phyloP scores from a whole-genome alignment of 2,329 filamentous ascomycete genomes.

The Xylariales sp. region DNA sequence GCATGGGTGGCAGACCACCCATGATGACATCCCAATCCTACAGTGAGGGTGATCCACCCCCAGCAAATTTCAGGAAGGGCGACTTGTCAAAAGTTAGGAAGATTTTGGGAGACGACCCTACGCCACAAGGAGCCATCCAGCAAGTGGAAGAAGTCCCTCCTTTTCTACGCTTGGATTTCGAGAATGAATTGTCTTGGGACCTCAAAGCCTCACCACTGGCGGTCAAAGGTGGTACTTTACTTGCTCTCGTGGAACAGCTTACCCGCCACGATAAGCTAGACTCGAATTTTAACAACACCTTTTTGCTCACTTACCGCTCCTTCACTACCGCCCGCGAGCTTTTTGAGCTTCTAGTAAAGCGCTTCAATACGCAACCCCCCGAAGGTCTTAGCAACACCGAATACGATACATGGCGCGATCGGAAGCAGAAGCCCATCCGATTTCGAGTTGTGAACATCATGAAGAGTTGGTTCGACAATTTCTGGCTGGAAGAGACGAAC shows the following conservation, averaged over 20 bases:
- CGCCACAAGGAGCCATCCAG: constrained; percentile 38
- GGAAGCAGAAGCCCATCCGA: constrained; percentile 92
- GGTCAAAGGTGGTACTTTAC: constrained; percentile 83
- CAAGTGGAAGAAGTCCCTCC: constrained; percentile 74
- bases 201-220: constrained; percentile 69
- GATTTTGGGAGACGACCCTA: constrained; percentile 62
- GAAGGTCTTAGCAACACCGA: constrained; percentile 71
- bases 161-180: constrained; percentile 81
- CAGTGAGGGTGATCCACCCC: constrained; percentile 51
- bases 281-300: constrained; percentile 94
- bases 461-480: constrained; percentile 97
- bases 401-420: constrained; percentile 83
- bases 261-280: constrained; percentile 95
- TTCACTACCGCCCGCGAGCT: constrained; percentile 89
- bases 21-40: constrained; percentile 59
- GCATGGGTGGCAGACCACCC: constrained; percentile 36
- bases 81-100: constrained; percentile 62
- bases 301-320: constrained; percentile 92
- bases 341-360: constrained; percentile 86
- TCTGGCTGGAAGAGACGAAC: constrained; percentile 95
- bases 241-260: constrained; percentile 88
- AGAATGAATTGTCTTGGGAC: constrained; percentile 87
- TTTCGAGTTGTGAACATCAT: constrained; percentile 97
- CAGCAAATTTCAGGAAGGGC: constrained; percentile 52
- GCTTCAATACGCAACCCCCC: constrained; percentile 90